Evolutionary conservation across 768 basidiomycete genomes (phyloP).

Genomic region (Paxillus rubicundulus): DNA sequence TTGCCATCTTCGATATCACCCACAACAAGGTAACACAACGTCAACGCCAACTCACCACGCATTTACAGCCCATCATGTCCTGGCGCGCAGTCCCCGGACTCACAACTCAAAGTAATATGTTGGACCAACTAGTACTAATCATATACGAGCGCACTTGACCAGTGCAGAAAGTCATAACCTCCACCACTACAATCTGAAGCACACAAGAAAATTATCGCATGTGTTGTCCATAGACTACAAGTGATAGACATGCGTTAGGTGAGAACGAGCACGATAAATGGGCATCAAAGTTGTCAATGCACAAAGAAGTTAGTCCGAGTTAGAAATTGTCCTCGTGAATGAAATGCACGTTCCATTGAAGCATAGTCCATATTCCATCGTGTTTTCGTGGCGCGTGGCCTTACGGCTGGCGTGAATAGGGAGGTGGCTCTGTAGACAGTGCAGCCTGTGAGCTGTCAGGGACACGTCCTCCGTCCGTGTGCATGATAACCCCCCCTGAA

Average conservation of each 20-base stretch:
- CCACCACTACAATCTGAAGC: neutral
- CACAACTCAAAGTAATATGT: no score
- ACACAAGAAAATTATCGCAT: constrained; percentile 6
- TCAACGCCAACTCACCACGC: no score
- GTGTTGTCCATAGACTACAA: constrained; percentile 19
- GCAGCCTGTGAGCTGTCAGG: neutral
- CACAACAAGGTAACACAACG: no score
- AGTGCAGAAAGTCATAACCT: neutral
- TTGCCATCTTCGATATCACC: neutral
- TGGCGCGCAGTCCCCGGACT: no score
- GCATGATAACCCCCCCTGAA: constrained; percentile 15
- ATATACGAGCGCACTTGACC: neutral
- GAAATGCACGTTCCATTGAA: constrained; percentile 6
- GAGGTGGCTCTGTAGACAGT: constrained; percentile 15
- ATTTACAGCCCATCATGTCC: no score
- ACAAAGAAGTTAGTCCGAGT: constrained; percentile 11
- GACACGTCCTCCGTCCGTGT: constrained; percentile 26
- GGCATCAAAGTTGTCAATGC: constrained; percentile 7
- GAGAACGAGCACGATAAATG: neutral
- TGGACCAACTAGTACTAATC: no score
- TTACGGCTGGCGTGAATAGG: constrained; percentile 19
- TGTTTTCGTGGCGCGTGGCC: neutral
- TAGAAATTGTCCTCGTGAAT: constrained; percentile 11
- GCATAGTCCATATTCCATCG: constrained; percentile 3
- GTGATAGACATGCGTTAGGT: neutral